These are phyloP conservation scores for Jatropha curcas DNA, from an alignment of 345 rosid genomes.

Conservation along the genomic window DNA sequence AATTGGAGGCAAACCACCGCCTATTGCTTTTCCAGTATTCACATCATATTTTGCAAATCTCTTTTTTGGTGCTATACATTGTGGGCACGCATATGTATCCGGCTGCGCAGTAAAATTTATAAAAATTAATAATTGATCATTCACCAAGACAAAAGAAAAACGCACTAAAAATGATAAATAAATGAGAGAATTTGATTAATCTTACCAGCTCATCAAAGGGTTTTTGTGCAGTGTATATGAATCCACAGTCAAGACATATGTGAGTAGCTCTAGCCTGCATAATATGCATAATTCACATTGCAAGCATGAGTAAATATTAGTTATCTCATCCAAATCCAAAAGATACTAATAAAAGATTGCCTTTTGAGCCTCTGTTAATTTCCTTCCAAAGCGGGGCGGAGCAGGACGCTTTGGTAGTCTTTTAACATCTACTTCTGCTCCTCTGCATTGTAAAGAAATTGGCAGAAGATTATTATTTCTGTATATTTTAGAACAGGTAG, in stretches of 20 bases:
- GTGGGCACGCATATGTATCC: slow-evolving; percentile 84
- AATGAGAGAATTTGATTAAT: neutral
- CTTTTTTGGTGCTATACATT: slow-evolving; percentile 89
- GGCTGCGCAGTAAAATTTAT: slow-evolving; percentile 47
- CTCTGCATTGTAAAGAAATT: slow-evolving; percentile 57
- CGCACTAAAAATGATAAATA: neutral
- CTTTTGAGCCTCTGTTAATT: slow-evolving; percentile 90
- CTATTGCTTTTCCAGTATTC: slow-evolving; percentile 81
- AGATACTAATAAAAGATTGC: slow-evolving; percentile 20
- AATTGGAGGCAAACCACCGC: slow-evolving; percentile 90
- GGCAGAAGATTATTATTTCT: too few species aligned
- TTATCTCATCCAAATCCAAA: neutral
- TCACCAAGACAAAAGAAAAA: too few species aligned
- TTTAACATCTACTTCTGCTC: slow-evolving; percentile 85
- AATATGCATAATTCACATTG: too few species aligned
- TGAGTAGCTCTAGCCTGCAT: slow-evolving; percentile 89
- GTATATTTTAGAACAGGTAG: too few species aligned
- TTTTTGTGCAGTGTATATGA: slow-evolving; percentile 69
- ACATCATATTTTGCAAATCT: slow-evolving; percentile 82
- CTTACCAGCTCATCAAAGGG: slow-evolving; percentile 88
- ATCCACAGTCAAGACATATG: slow-evolving; percentile 96
- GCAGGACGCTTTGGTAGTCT: slow-evolving; percentile 87
- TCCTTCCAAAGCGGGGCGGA: slow-evolving; percentile 95
- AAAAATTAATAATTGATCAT: neutral
- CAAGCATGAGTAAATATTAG: neutral